phyloP scores from a whole-genome alignment of 352 stramenopile genomes.

The Achlya hypogyna region DNA sequence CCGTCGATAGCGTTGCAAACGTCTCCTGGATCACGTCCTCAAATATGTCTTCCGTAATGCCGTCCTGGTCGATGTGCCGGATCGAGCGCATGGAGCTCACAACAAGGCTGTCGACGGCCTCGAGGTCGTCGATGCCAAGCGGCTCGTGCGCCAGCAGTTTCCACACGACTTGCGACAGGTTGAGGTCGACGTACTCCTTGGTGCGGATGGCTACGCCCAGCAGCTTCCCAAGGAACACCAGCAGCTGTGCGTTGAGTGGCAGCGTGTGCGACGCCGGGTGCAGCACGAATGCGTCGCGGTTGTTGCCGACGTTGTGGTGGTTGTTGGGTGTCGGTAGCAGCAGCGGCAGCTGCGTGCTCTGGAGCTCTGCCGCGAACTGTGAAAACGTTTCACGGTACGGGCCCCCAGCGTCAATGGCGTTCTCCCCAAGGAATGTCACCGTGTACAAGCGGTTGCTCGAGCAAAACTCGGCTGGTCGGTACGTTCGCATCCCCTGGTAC shows the following conservation, averaged over 20 bases:
- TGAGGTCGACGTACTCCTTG: conserved; percentile 79
- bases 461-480: conserved; percentile 51
- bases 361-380: conserved; percentile 71
- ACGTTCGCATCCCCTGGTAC: conserved; percentile 56
- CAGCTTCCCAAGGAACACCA: conserved; percentile 88
- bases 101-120: conserved; percentile 71
- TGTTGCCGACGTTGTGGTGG: conserved; percentile 78
- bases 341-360: conserved; percentile 68
- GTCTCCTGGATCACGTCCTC: conserved; percentile 86
- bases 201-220: conserved; percentile 84
- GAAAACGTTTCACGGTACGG: conserved; percentile 79
- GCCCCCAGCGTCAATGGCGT: conserved; percentile 72
- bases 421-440: conserved; percentile 77
- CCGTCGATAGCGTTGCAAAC: conserved; percentile 81
- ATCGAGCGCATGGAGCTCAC: conserved; percentile 80
- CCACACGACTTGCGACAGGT: conserved; percentile 81
- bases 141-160: conserved; percentile 73
- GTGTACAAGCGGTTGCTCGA: conserved; percentile 61
- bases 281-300: conserved; percentile 83
- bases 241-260: conserved; percentile 48
- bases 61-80: conserved; percentile 56
- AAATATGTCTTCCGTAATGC: conserved; percentile 75
- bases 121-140: conserved; percentile 73
- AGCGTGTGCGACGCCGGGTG: conserved; percentile 47
- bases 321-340: conserved; percentile 82